Base-by-base conservation (phyloP, 768 basidiomycete genomes). In the Macrolepiota fuliginosa region DNA sequence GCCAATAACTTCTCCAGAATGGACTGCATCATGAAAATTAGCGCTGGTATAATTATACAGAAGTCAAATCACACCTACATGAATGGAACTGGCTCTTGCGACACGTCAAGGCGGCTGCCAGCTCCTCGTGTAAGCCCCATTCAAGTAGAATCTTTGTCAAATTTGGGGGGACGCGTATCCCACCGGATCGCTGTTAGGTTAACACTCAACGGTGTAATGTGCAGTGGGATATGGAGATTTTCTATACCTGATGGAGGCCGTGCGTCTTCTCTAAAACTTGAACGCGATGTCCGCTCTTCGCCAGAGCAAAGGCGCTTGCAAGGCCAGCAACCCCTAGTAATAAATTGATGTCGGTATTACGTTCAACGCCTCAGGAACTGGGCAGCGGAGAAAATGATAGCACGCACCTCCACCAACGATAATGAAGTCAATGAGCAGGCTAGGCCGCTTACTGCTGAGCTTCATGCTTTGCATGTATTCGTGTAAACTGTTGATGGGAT, bases 151-250 rank as follows among this genome's bases (percentile, higher is more conserved):
- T 77, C 66, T 81, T 81, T 37, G 77, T 78, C 46, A 83, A 71
- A 59, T 85, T 85, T 24, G 84, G 84, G 45, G 84, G 81, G 7
- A 85, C 74, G 29, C 81, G 77, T 51, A 81, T 68, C 22, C 81
- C 82, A 50, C 73, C 76, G 22, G 71, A 70, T 27, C 66, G 65
- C 78, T 78, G 50, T 11, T 17, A 32, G 29, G 49, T 47, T 3
- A 46, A 29, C 13, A 22, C 10, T n/a, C 42, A 29, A 7, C 29
- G 7, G 29, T 32, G 36, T 46, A 37, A 46, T 36, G 17, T 45
- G 17, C 12, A 42, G 49, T 58, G 36, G 3, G 37, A 58, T 24
- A 45, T 7, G 13, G 17, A 24, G 27, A 56, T 13, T 7, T 65
- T 72, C 27, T 27, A 15, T 40, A 78, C 79, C 60, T 73, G 70